Evolutionary conservation across 805 yeast genomes (phyloP), one percentile per base, ranked within the genome.

Genomic region (Ogataea chonburiensis): DNA sequence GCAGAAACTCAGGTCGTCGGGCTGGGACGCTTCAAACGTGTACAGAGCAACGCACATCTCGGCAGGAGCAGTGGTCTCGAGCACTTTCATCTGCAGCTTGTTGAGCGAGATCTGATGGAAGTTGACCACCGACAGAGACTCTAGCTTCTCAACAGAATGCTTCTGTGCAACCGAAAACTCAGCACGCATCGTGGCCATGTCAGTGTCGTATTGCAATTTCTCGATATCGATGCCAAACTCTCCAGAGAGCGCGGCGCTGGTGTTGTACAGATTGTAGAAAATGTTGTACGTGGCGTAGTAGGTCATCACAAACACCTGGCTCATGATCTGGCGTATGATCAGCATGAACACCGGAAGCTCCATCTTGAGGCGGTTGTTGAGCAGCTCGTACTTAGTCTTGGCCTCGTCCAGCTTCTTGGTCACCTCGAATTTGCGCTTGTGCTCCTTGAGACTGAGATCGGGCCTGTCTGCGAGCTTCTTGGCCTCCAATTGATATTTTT

Each of bases 281-380:
- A 45, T 66, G 61, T 49, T 70, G 67, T 20, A 52, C 26, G 17
- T 61, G 51, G 65, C 51, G 40, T 53, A 76, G 42, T 63, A 74
- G 10, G 63, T 38, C 38, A 60, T 48, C 3, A 46, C 37, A 18
- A 64, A 56, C 4, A 70, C 31, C 4, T 64, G 65, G 16, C 53
- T 49, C 24, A 67, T 48, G 16, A 68, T 49, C 10, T 47, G 30
- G 3, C 55, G 40, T 0, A 68, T 53, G 8, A 68, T 50, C 5
- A 54, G 38, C 37, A 69, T 60, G 31, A 74, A 69, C 3, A 42
- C 31, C 0, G 81, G 80, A 1, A 78, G 47, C 26, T 76, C 82
- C 19, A 38, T 40, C 38, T 73, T 72, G 42, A 77, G 56, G 3
- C 45, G 33, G 4, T 49, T 42, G 48, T 75, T 72, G 22, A 64